These are phyloP conservation scores for Triangularia verruculosa DNA, from an alignment of 2,329 filamentous ascomycete species.

Conservation along the genomic window DNA sequence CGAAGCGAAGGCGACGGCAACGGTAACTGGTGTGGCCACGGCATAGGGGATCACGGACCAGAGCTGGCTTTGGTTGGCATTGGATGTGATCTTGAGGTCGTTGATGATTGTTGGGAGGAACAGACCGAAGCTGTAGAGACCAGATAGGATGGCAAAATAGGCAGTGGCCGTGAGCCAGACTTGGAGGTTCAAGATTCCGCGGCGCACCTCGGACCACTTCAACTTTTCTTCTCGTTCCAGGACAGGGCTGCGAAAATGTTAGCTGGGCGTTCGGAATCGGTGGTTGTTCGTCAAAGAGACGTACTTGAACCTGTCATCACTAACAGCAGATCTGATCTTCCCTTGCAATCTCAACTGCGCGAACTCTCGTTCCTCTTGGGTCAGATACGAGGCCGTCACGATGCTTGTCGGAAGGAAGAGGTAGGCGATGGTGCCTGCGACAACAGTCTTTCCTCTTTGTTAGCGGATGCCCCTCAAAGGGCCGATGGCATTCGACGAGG, in stretches of 20 bases:
- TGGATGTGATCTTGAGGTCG: slow-evolving; percentile 50
- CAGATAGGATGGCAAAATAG: slow-evolving; percentile 58
- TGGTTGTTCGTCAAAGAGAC: neutral
- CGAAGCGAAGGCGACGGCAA: slow-evolving; percentile 55
- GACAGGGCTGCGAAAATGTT: slow-evolving; percentile 19
- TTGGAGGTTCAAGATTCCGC: slow-evolving; percentile 59
- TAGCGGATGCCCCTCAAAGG: neutral
- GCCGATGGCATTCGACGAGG: neutral
- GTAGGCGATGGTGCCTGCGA: slow-evolving; percentile 39
- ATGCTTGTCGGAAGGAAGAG: slow-evolving; percentile 12
- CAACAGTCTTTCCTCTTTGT: slow-evolving; percentile 46
- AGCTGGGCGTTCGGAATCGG: neutral
- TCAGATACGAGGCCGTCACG: slow-evolving; percentile 11
- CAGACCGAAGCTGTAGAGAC: slow-evolving; percentile 61
- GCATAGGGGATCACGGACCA: slow-evolving; percentile 65
- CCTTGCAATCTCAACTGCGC: slow-evolving; percentile 11
- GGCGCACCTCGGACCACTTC: slow-evolving; percentile 58
- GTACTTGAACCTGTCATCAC: slow-evolving; percentile 33
- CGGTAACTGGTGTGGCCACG: slow-evolving; percentile 55
- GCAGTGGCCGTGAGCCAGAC: slow-evolving; percentile 62
- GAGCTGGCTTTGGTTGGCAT: slow-evolving; percentile 56
- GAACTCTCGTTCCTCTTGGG: slow-evolving; percentile 11
- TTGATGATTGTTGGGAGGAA: slow-evolving; percentile 66
- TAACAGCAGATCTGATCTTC: neutral
- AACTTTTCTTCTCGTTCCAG: slow-evolving; percentile 46